Evolutionary conservation across 768 basidiomycete species (phyloP).

Genomic region (Agaricus subrufescens): DNA sequence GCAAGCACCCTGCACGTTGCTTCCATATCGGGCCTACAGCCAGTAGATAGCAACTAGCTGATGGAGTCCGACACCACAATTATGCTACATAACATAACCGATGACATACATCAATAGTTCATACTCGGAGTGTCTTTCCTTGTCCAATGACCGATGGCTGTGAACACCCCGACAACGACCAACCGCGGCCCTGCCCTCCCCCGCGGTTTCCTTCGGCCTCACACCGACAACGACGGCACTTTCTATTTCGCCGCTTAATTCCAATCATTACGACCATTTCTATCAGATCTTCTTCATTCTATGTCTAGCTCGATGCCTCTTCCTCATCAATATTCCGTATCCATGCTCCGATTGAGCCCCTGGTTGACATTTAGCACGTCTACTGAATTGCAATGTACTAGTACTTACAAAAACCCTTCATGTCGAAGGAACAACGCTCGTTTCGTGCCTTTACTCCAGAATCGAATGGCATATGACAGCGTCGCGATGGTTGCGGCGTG

Average conservation of each 20-base stretch:
- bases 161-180: constrained; percentile 9
- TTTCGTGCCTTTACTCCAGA: constrained; percentile 98
- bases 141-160: not conserved
- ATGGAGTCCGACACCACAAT: not conserved
- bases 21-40: constrained; percentile 5
- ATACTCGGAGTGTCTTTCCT: constrained; percentile 1
- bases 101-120: constrained; percentile 7
- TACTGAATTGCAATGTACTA: constrained; percentile 2
- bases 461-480: constrained; percentile 96
- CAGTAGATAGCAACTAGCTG: no score
- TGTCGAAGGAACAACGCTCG: constrained; percentile 95
- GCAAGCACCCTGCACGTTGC: not conserved
- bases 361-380: constrained; percentile 24
- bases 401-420: constrained; percentile 91
- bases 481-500: constrained; percentile 97
- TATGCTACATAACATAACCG: not conserved
- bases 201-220: constrained; percentile 6
- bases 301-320: constrained; percentile 11
- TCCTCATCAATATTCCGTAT: constrained; percentile 84
- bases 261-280: not conserved
- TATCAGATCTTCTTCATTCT: not conserved
- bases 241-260: constrained; percentile 5
- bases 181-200: constrained; percentile 10
- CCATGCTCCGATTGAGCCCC: constrained; percentile 96
- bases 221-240: constrained; percentile 10